Conservation (phyloP, 2,329 filamentous ascomycete genomes). For the Xylariaceae sp. region DNA sequence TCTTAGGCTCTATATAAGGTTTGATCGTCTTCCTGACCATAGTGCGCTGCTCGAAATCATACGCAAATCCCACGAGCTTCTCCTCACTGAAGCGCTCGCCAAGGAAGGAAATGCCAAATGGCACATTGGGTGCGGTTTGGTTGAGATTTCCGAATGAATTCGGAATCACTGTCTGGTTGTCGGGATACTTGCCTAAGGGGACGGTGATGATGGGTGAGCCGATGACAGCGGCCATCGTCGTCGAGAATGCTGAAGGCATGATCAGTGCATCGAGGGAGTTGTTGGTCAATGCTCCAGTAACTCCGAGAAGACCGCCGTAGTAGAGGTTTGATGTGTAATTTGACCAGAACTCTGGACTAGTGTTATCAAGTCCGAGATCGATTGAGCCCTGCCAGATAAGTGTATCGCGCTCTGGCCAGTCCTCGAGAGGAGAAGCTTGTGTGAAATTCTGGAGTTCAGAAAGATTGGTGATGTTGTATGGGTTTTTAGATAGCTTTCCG, state of each 20-base stretch:
- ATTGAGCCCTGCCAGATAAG: conserved; percentile 53
- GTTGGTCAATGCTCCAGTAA: conserved; percentile 57
- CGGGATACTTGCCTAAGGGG: conserved; percentile 51
- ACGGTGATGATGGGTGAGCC: conserved; percentile 62
- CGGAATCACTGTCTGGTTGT: conserved; percentile 39
- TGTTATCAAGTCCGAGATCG: conserved; percentile 52
- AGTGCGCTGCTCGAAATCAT: conserved; percentile 65
- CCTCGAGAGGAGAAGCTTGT: conserved; percentile 48
- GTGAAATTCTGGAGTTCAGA: conserved; percentile 55
- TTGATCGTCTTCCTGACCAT: conserved; percentile 4
- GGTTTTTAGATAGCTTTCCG: conserved; percentile 54
- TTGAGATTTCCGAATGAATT: conserved; percentile 50
- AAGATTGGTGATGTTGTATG: conserved; percentile 51
- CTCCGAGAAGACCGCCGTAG: conserved; percentile 56
- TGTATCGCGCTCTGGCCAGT: conserved; percentile 62
- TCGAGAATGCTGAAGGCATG: conserved; percentile 48
- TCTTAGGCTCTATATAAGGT: background rate
- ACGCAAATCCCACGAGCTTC: conserved; percentile 61
- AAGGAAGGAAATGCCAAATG: conserved; percentile 62
- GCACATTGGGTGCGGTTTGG: too few species aligned
- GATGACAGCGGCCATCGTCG: conserved; percentile 46
- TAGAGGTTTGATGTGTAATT: conserved; percentile 52
- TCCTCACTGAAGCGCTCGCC: conserved; percentile 61
- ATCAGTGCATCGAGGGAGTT: conserved; percentile 61
- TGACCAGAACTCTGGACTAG: conserved; percentile 54